Percentiles rank a stretch among this genome's conserved stretches.
These are phyloP conservation scores for Pycnococcus provasolii DNA, from an alignment of 139 green algal species.

Conservation along the genomic window DNA sequence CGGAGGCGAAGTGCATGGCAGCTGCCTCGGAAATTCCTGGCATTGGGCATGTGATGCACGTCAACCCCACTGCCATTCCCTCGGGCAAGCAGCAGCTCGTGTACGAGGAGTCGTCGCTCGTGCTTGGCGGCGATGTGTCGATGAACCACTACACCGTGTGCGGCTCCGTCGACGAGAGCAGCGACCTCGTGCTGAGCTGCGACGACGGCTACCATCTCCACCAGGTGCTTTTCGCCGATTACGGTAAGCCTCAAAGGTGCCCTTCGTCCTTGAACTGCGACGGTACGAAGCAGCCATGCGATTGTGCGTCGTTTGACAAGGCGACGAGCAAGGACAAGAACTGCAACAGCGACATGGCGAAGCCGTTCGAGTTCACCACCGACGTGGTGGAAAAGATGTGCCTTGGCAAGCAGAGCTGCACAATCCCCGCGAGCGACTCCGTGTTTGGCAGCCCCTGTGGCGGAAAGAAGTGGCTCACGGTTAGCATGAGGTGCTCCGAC, in stretches of 20 bases:
- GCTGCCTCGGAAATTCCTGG: slow-evolving; percentile 7
- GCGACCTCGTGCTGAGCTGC: slow-evolving; percentile 12
- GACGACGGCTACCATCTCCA: slow-evolving; percentile 17
- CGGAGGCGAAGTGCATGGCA: not conserved
- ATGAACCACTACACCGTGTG: slow-evolving; percentile 2
- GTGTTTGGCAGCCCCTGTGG: slow-evolving; percentile 23
- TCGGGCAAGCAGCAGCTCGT: not conserved
- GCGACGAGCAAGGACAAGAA: not conserved
- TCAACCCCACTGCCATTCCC: slow-evolving; percentile 10
- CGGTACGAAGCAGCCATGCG: slow-evolving; percentile 13
- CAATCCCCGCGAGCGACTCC: slow-evolving; percentile 10
- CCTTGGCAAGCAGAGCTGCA: slow-evolving; percentile 19
- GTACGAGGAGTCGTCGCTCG: slow-evolving; percentile 15
- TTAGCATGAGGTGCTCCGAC: slow-evolving; percentile 23
- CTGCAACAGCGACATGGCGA: slow-evolving; percentile 18
- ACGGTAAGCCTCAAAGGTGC: slow-evolving; percentile 3
- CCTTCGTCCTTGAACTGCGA: slow-evolving; percentile 18
- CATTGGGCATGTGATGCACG: slow-evolving; percentile 7
- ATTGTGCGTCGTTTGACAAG: slow-evolving; percentile 7
- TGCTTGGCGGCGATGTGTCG: slow-evolving; percentile 7
- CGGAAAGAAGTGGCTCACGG: slow-evolving; percentile 26
- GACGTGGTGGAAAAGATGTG: slow-evolving; percentile 16
- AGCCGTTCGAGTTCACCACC: slow-evolving; percentile 10
- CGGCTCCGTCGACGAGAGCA: slow-evolving; percentile 3
- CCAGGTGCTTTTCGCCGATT: slow-evolving; percentile 21